phyloP scores from a whole-genome alignment of 768 basidiomycete genomes.

The Clavaria fumosa region DNA sequence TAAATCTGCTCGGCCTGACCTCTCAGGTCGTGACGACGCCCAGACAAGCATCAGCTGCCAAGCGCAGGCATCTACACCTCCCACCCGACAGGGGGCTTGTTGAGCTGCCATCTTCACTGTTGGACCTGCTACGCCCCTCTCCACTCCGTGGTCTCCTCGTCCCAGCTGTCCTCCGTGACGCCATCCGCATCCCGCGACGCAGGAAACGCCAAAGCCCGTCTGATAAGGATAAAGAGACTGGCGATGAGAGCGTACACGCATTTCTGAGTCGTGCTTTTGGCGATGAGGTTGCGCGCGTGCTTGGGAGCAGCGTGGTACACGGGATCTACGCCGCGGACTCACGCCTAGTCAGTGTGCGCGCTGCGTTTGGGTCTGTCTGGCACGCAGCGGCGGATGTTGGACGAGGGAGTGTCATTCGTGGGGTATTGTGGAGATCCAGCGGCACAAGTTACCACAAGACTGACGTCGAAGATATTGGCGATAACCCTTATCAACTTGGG shows the following conservation, averaged over 20 bases:
- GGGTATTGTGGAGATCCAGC: conserved; percentile 23
- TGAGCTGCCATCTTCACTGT: conserved; percentile 28
- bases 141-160: conserved; percentile 32
- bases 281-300: conserved; percentile 46
- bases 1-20: conserved; percentile 46
- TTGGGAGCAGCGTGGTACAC: conserved; percentile 75
- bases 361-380: conserved; percentile 66
- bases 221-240: conserved; percentile 7
- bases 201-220: no score
- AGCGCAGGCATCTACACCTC: conserved; percentile 57
- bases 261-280: conserved; percentile 70
- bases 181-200: no score
- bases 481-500: conserved; percentile 32
- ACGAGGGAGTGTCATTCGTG: conserved; percentile 53
- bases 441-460: conserved; percentile 6
- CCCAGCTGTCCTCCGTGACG: conserved; percentile 41
- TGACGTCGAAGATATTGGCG: conserved; percentile 8
- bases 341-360: conserved; percentile 50
- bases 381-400: conserved; percentile 53
- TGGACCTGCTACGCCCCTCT: conserved; percentile 24
- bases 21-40: conserved; percentile 51
- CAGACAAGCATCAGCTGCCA: conserved; percentile 54
- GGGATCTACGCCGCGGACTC: conserved; percentile 90
- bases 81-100: conserved; percentile 36
- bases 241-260: conserved; percentile 69